phyloP scores from a whole-genome alignment of 2,329 filamentous ascomycete genomes.

The Verticillium tricorpus region DNA sequence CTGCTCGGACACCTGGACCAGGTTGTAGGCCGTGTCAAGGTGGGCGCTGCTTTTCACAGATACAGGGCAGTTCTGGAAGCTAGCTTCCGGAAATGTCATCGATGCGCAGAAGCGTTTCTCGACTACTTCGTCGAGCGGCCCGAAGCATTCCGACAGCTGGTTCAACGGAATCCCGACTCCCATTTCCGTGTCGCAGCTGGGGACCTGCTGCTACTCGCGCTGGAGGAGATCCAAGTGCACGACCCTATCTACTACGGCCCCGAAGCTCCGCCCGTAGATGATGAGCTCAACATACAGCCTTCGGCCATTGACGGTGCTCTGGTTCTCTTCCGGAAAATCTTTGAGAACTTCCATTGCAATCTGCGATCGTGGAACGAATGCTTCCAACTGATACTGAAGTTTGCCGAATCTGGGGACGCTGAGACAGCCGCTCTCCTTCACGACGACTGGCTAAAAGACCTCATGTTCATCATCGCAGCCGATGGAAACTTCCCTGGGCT shows the following conservation, averaged over 20 bases:
- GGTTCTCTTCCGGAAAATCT: conserved; percentile 50
- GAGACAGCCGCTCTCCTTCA: conserved; percentile 58
- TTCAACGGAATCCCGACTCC: conserved; percentile 56
- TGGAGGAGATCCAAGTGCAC: conserved; percentile 46
- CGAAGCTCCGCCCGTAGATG: background rate
- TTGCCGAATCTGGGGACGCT: conserved; percentile 55
- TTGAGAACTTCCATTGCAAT: conserved; percentile 56
- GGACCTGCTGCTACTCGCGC: conserved; percentile 45
- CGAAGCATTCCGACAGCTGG: conserved; percentile 57
- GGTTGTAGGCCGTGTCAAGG: conserved; percentile 67
- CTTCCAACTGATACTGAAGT: conserved; percentile 65
- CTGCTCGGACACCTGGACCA: conserved; percentile 68
- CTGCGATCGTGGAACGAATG: conserved; percentile 72
- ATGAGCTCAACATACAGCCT: background rate
- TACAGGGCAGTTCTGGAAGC: conserved; percentile 46
- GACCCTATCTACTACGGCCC: conserved; percentile 43
- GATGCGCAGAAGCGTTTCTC: conserved; percentile 56
- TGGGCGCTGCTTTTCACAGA: conserved; percentile 56
- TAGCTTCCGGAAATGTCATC: conserved; percentile 43
- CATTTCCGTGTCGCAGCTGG: conserved; percentile 50
- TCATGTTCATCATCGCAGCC: conserved; percentile 57
- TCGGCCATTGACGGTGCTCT: conserved; percentile 27
- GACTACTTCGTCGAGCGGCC: conserved; percentile 55
- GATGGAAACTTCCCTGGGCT: conserved; percentile 42
- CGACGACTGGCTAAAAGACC: conserved; percentile 53